Evolutionary conservation across 2,329 filamentous ascomycete genomes (phyloP).

Genomic region (Fusarium sp.): DNA sequence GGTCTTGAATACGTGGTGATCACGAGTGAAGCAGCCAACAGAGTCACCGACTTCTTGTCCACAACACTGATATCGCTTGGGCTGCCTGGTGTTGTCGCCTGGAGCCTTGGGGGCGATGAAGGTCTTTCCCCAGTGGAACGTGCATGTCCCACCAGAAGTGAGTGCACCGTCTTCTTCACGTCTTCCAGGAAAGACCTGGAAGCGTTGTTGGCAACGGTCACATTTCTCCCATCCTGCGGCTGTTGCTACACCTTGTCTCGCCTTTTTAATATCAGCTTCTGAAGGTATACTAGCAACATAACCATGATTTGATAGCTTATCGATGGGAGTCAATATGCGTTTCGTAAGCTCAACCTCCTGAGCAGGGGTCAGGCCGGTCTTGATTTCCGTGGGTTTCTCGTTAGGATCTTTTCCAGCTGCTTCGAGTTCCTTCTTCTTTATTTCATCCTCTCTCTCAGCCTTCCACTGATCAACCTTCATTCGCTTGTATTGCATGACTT

Average conservation of each 20-base stretch:
- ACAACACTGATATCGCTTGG: constrained; percentile 81
- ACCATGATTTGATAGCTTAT: constrained; percentile 72
- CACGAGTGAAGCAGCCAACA: constrained; percentile 75
- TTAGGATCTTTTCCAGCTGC: constrained; percentile 45
- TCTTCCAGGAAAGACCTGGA: constrained; percentile 91
- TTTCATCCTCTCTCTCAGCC: constrained; percentile 60
- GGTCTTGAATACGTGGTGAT: constrained; percentile 89
- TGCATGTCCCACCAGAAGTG: constrained; percentile 80
- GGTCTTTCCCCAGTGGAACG: constrained; percentile 80
- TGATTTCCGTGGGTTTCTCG: constrained; percentile 61
- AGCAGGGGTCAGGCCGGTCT: constrained; percentile 73
- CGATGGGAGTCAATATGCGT: constrained; percentile 71
- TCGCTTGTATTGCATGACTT: constrained; percentile 78
- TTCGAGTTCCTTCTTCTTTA: constrained; percentile 49
- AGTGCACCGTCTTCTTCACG: constrained; percentile 80
- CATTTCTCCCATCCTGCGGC: constrained; percentile 86
- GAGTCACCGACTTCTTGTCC: constrained; percentile 77
- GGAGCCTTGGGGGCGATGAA: constrained; percentile 67
- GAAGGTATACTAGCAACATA: constrained; percentile 79
- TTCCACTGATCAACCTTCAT: constrained; percentile 80
- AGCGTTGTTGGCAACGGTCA: constrained; percentile 85
- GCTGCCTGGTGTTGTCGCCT: constrained; percentile 65
- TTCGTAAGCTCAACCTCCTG: constrained; percentile 76
- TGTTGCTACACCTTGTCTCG: constrained; percentile 70
- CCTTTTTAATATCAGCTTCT: constrained; percentile 71